A percentile compares a stretch with the other conserved stretches of the same genome.
These are phyloP conservation scores for Nicotiana otophora DNA, from an alignment of 257 asterid species.

Conservation along the genomic window DNA sequence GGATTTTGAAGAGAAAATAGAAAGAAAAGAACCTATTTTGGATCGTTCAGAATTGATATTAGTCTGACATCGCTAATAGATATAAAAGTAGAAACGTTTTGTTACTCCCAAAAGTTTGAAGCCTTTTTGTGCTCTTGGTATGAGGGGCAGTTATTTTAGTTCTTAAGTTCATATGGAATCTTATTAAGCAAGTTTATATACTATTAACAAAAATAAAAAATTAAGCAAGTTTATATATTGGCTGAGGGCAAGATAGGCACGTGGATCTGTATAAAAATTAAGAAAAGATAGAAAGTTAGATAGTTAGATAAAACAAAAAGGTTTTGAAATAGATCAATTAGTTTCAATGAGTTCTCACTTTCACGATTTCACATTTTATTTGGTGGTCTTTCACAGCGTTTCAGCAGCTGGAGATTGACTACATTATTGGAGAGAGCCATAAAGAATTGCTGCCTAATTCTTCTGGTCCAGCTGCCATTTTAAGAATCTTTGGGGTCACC, in stretches of 20 bases:
- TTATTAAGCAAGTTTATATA: not conserved
- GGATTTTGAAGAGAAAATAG: not conserved
- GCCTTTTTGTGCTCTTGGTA: not conserved
- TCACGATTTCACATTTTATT: not conserved
- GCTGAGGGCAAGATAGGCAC: not conserved
- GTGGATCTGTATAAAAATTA: not conserved
- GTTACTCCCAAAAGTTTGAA: not conserved
- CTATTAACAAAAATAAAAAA: not conserved
- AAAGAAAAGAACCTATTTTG: not conserved
- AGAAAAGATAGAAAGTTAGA: not conserved
- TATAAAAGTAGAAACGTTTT: not conserved
- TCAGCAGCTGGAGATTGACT: conserved; percentile 95
- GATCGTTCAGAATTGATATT: not conserved
- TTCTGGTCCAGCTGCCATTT: conserved; percentile 77
- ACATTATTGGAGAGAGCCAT: conserved; percentile 68
- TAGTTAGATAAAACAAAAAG: not conserved
- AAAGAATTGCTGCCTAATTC: conserved; percentile 65
- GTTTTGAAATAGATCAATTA: not conserved
- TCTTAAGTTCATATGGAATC: not conserved
- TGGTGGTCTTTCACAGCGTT: conserved; percentile 38
- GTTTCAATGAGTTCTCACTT: not conserved
- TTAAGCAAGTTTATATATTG: not conserved
- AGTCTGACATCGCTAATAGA: not conserved
- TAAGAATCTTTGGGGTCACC: conserved; percentile 88
- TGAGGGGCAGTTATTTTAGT: not conserved